These are phyloP conservation scores for Ottelia alismoides DNA, from an alignment of 106 monocot species.

Conservation along the genomic window DNA sequence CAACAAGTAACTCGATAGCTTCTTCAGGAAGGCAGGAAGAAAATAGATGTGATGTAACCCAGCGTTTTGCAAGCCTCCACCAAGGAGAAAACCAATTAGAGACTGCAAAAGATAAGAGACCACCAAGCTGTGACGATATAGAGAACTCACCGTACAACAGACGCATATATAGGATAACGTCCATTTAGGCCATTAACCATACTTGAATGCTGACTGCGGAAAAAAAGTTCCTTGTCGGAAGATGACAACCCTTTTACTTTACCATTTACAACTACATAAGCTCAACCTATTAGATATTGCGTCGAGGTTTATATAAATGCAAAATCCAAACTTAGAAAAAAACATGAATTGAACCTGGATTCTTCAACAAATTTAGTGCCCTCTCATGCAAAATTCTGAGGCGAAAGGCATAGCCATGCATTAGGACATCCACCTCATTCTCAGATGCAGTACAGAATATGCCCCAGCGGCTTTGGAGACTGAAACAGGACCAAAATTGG, in stretches of 20 bases:
- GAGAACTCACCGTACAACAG: slow-evolving; percentile 72
- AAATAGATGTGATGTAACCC: slow-evolving; percentile 87
- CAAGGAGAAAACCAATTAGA: background rate
- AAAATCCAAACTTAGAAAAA: slow-evolving; percentile 1
- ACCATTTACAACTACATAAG: slow-evolving; percentile 33
- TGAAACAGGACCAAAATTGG: too few relatives aligned
- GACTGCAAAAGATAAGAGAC: background rate
- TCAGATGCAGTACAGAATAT: slow-evolving; percentile 61
- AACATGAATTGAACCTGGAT: slow-evolving; percentile 27
- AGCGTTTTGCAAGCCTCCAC: slow-evolving; percentile 86
- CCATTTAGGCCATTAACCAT: slow-evolving; percentile 98
- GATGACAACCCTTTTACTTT: slow-evolving; percentile 26
- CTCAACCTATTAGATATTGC: too few relatives aligned
- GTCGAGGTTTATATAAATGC: too few relatives aligned
- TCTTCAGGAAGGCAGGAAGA: slow-evolving; percentile 74
- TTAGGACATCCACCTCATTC: slow-evolving; percentile 69
- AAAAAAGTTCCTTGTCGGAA: slow-evolving; percentile 63
- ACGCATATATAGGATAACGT: slow-evolving; percentile 59
- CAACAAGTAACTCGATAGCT: slow-evolving; percentile 86
- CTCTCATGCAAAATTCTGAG: slow-evolving; percentile 87
- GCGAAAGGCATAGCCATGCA: slow-evolving; percentile 85
- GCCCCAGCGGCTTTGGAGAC: slow-evolving; percentile 59
- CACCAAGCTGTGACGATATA: too few relatives aligned
- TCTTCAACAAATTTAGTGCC: slow-evolving; percentile 35
- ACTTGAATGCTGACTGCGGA: slow-evolving; percentile 85